Evolutionary conservation across 148 eudicot species (phyloP).

Genomic region (Diospyros lotus): DNA sequence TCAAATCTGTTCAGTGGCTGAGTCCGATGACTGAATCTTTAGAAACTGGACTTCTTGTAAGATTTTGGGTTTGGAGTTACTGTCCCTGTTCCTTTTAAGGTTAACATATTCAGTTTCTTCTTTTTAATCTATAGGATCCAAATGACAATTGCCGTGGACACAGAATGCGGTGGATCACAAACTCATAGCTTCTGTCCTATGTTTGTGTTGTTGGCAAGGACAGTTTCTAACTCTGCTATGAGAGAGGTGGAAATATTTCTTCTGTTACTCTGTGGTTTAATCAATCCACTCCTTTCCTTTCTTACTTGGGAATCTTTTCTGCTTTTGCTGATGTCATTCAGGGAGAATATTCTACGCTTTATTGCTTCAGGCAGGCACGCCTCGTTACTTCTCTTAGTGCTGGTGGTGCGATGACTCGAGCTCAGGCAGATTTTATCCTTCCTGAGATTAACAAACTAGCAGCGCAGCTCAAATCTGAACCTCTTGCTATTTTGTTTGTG

Average conservation of each 20-base stretch:
- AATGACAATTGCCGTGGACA: slow-evolving; percentile 63
- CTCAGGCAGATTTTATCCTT: slow-evolving; percentile 59
- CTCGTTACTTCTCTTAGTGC: slow-evolving; percentile 41
- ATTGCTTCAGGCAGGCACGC: slow-evolving; percentile 58
- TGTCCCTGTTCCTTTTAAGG: neutral
- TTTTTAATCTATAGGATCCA: slow-evolving; percentile 50
- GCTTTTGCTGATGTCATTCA: slow-evolving; percentile 34
- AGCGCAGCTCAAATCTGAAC: slow-evolving; percentile 62
- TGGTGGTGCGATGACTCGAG: slow-evolving; percentile 37
- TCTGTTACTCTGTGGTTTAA: slow-evolving; percentile 2
- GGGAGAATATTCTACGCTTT: slow-evolving; percentile 76
- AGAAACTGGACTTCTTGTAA: neutral
- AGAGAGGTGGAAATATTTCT: slow-evolving; percentile 49
- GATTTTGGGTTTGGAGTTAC: neutral
- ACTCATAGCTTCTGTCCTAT: slow-evolving; percentile 58
- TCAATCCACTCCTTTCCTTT: neutral
- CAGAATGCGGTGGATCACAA: slow-evolving; percentile 44
- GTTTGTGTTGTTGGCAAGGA: slow-evolving; percentile 70
- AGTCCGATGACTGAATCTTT: neutral
- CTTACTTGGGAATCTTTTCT: slow-evolving; percentile 6
- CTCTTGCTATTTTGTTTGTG: slow-evolving; percentile 62
- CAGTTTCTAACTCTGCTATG: slow-evolving; percentile 37
- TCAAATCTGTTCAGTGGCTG: neutral
- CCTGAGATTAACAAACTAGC: slow-evolving; percentile 84
- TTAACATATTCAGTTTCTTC: slow-evolving; percentile 7